Conservation (phyloP, 1,139 yeast species). For the Meyerozyma sp. region DNA sequence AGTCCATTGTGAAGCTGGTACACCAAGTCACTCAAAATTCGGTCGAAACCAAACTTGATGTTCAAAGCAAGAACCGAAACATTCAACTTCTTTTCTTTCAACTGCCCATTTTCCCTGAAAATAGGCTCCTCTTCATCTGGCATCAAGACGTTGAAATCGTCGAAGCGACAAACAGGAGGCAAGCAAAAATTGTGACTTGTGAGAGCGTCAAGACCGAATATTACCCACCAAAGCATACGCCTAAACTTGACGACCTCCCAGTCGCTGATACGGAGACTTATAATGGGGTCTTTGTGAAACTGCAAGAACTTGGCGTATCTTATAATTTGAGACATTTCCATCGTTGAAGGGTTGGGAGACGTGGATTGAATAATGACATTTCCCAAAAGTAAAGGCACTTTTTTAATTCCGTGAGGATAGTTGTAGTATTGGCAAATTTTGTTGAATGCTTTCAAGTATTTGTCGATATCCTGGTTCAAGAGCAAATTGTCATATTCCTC, state of each 20-base stretch:
- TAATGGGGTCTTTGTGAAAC: slow-evolving; percentile 54
- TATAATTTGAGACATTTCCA: slow-evolving; percentile 43
- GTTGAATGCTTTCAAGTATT: slow-evolving; percentile 42
- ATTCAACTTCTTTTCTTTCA: slow-evolving; percentile 24
- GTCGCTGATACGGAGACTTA: slow-evolving; percentile 43
- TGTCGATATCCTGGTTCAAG: slow-evolving; percentile 46
- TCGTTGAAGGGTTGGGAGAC: slow-evolving; percentile 49
- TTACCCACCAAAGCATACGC: slow-evolving; percentile 62
- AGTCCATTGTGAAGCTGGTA: slow-evolving; percentile 37
- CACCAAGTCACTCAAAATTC: slow-evolving; percentile 49
- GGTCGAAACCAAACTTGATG: slow-evolving; percentile 48
- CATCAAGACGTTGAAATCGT: slow-evolving; percentile 52
- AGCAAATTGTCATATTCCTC: slow-evolving; percentile 46
- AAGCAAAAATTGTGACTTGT: slow-evolving; percentile 54
- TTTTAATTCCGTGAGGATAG: slow-evolving; percentile 48
- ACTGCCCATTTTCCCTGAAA: slow-evolving; percentile 17
- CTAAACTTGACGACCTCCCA: slow-evolving; percentile 45
- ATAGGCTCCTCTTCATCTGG: slow-evolving; percentile 46
- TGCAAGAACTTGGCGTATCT: slow-evolving; percentile 53
- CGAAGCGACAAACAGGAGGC: slow-evolving; percentile 50
- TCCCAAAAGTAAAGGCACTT: slow-evolving; percentile 42
- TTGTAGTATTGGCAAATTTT: slow-evolving; percentile 46
- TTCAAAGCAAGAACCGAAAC: slow-evolving; percentile 41
- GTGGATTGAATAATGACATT: slow-evolving; percentile 52
- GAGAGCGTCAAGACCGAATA: slow-evolving; percentile 54